Percentiles rank a stretch among this genome's conserved stretches.
These are phyloP conservation scores for Vanrija humicola DNA, from an alignment of 1,284 basidiomycete species.

Conservation along the genomic window DNA sequence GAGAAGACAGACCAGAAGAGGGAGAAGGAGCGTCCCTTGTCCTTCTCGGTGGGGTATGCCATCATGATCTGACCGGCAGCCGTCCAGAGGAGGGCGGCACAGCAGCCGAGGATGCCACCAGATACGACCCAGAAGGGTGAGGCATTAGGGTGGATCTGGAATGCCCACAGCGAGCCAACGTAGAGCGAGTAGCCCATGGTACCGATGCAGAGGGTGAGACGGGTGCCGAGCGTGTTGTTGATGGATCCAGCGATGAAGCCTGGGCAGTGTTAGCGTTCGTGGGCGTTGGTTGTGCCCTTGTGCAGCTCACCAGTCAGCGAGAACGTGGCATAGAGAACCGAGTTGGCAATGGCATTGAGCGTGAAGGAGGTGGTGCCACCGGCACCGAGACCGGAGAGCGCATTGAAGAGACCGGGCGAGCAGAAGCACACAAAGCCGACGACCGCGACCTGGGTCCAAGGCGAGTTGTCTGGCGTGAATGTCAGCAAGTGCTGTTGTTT, in stretches of 20 bases:
- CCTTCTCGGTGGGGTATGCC: slow-evolving; percentile 49
- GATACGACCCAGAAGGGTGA: slow-evolving; percentile 47
- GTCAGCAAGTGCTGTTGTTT: too few relatives aligned
- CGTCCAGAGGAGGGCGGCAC: slow-evolving; percentile 30
- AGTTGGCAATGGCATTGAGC: slow-evolving; percentile 49
- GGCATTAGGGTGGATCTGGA: slow-evolving; percentile 1
- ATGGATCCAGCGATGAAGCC: slow-evolving; percentile 15
- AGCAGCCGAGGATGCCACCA: slow-evolving; percentile 49
- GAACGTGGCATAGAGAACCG: slow-evolving; percentile 52
- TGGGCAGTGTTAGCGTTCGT: background rate
- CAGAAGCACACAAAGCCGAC: slow-evolving; percentile 52
- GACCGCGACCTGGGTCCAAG: slow-evolving; percentile 51
- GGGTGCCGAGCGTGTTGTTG: slow-evolving; percentile 43
- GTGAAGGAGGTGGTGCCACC: slow-evolving; percentile 51
- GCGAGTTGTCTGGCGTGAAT: slow-evolving; percentile 34
- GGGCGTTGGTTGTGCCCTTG: background rate
- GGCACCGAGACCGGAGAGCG: slow-evolving; percentile 53
- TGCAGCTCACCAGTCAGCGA: slow-evolving; percentile 47
- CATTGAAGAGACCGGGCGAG: slow-evolving; percentile 56
- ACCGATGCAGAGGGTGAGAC: slow-evolving; percentile 49
- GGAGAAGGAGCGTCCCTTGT: slow-evolving; percentile 51
- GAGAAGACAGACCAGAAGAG: slow-evolving; percentile 53
- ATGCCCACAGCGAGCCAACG: slow-evolving; percentile 23
- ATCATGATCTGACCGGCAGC: slow-evolving; percentile 52
- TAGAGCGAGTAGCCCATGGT: slow-evolving; percentile 40